Evolutionary conservation across 805 yeast species (phyloP), one percentile per base, ranked within the genome.

Genomic region (Candida namnaoensis): DNA sequence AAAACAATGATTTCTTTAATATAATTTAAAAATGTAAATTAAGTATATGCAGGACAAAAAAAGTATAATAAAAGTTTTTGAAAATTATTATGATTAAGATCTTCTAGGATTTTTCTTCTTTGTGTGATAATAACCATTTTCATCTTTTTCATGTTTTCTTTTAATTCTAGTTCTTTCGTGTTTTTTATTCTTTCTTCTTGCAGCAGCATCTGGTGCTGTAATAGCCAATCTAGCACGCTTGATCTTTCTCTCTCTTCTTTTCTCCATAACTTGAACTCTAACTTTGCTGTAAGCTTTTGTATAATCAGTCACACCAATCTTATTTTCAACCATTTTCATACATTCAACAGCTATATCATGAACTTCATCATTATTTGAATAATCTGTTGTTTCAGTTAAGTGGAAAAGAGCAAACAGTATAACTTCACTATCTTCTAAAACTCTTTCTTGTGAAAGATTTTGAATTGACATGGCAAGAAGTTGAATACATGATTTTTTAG

Each of bases 161-260:
- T 82, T 85, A 47, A 84, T 93, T 58, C 90, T 78, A 27, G 76
- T 72, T 51, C 81, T 74, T 34, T 71, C 77, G 64, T 90, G 95
- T 59, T 84, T 86, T 62, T 71, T 81, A 53, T 86, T 55, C 64
- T 83, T 86, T 60, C 85, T 76, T 49, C 72, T 74, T 2, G 96
- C 93, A n/a, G 87, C 81, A 35, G 74, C 62, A 13, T 83, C 95
- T 1, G 98, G 98, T 5, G 82, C 84, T 19, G 71, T 74, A 10
- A 90, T 69, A 3, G 88, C 83, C 56, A 87, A 64, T 44, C 83
- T 80, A 0, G 95, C 83, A 43, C 88, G 71, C 55, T 80, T 82
- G 0, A 84, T 74, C 56, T 72, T 78, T 61, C 97, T 77, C 38
- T 87, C 95, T 44, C 73, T 72, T 53, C 97, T 75, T 59, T 87